Evolutionary conservation across 768 basidiomycete species (phyloP).

Genomic region (Coprinopsis sp.): DNA sequence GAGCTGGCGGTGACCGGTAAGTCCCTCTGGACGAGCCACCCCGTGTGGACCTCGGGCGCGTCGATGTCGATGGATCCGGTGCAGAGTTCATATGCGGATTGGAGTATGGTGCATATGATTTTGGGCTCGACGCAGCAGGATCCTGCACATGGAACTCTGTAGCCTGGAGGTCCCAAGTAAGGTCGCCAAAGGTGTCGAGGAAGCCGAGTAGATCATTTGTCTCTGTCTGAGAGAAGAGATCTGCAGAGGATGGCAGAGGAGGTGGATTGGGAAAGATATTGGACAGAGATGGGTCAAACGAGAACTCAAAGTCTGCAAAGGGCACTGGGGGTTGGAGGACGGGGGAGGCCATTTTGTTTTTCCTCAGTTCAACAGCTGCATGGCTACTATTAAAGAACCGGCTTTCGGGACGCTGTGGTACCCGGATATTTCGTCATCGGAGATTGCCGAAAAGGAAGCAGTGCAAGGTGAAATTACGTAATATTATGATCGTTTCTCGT

Average conservation of each 20-base stretch:
- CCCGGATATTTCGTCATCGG: no score
- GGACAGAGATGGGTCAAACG: slow-evolving; percentile 60
- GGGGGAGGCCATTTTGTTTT: slow-evolving; percentile 25
- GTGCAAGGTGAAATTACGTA: no score
- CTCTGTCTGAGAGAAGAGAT: slow-evolving; percentile 75
- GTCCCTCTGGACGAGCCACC: slow-evolving; percentile 21
- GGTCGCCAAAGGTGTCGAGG: slow-evolving; percentile 70
- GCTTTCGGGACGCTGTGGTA: no score
- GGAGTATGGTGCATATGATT: slow-evolving; percentile 35
- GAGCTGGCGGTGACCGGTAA: slow-evolving; percentile 17
- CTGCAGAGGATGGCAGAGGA: slow-evolving; percentile 65
- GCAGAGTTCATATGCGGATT: slow-evolving; percentile 44
- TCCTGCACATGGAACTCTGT: slow-evolving; percentile 7
- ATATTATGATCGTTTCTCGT: no score
- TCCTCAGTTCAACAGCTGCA: neutral
- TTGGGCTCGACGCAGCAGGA: neutral
- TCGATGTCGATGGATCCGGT: slow-evolving; percentile 38
- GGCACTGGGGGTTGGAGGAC: slow-evolving; percentile 49
- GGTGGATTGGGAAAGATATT: slow-evolving; percentile 58
- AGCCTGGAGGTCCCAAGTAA: slow-evolving; percentile 51
- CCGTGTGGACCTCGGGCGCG: slow-evolving; percentile 28
- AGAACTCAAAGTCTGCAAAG: slow-evolving; percentile 66
- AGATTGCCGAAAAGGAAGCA: no score
- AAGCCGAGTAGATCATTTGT: slow-evolving; percentile 77
- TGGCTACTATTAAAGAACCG: neutral